phyloP scores from a whole-genome alignment of 208 protist species.

The Histomonas meleagridis region DNA sequence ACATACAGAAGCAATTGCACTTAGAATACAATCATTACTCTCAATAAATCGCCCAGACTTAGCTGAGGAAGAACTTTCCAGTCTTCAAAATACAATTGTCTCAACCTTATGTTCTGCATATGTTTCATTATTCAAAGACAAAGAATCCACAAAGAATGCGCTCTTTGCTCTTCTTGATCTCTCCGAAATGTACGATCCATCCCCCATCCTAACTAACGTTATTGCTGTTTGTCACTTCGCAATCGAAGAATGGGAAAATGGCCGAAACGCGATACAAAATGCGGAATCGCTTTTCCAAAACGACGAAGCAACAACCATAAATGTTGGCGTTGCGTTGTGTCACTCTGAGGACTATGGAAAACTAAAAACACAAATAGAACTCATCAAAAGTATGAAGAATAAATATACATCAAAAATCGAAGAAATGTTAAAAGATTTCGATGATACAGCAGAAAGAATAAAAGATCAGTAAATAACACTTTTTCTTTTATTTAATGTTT shows the following conservation, averaged over 20 bases:
- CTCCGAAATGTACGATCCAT: background rate
- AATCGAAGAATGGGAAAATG: background rate
- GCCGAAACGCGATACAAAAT: background rate
- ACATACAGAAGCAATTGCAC: background rate
- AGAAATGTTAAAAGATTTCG: constrained; percentile 4
- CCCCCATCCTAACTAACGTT: background rate
- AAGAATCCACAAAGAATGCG: background rate
- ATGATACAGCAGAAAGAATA: background rate
- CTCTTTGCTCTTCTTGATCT: background rate
- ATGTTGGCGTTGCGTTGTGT: background rate
- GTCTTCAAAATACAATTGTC: background rate
- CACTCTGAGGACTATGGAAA: background rate
- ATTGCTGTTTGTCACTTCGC: background rate
- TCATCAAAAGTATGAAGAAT: background rate
- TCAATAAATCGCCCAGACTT: background rate
- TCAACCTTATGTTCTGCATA: background rate
- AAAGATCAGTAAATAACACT: too few species aligned
- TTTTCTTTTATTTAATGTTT: too few species aligned
- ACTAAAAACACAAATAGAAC: background rate
- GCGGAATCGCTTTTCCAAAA: background rate
- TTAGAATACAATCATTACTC: background rate
- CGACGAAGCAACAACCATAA: background rate
- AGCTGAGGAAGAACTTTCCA: background rate
- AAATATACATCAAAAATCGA: background rate
- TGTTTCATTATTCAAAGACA: background rate